Conservation (phyloP, 805 yeast genomes). For the Kluyveromyces lactis region DNA sequence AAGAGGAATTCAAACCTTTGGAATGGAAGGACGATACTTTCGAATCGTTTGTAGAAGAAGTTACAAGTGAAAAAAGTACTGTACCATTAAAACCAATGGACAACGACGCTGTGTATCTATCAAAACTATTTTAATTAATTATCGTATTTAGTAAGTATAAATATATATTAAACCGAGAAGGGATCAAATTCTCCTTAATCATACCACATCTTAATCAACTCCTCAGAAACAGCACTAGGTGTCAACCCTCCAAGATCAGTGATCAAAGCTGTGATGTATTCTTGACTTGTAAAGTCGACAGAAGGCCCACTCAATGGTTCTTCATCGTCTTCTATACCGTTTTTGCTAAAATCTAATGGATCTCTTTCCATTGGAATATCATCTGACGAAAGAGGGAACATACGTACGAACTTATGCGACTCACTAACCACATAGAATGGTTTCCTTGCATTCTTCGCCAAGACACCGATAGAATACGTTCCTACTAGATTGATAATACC, state of each 20-base stretch:
- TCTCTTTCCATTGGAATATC: conserved; percentile 64
- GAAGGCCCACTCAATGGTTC: conserved; percentile 35
- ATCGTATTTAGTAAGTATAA: background rate
- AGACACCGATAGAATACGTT: conserved; percentile 86
- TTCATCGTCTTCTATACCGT: conserved; percentile 1
- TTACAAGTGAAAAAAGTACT: conserved; percentile 15
- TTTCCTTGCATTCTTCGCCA: conserved; percentile 83
- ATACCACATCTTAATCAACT: conserved; percentile 95
- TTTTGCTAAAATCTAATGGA: conserved; percentile 37
- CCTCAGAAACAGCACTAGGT: conserved; percentile 98
- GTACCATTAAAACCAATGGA: conserved; percentile 20
- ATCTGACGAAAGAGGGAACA: conserved; percentile 89
- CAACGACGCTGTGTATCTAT: conserved; percentile 18
- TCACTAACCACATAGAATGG: conserved; percentile 94
- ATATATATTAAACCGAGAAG: too few relatives aligned
- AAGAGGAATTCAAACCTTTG: conserved; percentile 40
- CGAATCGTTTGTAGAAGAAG: conserved; percentile 22
- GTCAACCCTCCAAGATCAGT: conserved; percentile 96
- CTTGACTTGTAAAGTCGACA: conserved; percentile 93
- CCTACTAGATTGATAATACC: conserved; percentile 96
- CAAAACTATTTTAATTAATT: conserved; percentile 15
- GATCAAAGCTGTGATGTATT: conserved; percentile 87
- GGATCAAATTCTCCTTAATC: conserved; percentile 38
- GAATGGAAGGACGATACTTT: conserved; percentile 39
- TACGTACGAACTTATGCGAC: conserved; percentile 89